Evolutionary conservation across 352 stramenopile genomes (phyloP).

Genomic region (Globisporangium radiosum): DNA sequence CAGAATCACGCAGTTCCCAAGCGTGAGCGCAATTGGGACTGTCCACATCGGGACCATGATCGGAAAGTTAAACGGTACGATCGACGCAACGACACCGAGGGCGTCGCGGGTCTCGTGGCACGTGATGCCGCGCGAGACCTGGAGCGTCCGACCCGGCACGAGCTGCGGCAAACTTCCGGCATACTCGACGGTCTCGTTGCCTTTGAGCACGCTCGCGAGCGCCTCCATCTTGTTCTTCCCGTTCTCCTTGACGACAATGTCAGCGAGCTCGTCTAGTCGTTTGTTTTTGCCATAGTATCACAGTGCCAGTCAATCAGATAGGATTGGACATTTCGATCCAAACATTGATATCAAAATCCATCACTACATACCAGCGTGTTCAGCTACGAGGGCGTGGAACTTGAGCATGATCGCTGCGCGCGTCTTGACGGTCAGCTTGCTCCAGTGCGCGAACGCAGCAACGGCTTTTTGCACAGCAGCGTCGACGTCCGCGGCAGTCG

Average conservation of each 20-base stretch:
- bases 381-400: slow-evolving; percentile 91
- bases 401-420: slow-evolving; percentile 94
- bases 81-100: slow-evolving; percentile 88
- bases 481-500: slow-evolving; percentile 76
- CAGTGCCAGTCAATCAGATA: not conserved
- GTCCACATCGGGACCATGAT: slow-evolving; percentile 99
- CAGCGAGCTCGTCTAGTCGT: slow-evolving; percentile 80
- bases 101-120: slow-evolving; percentile 92
- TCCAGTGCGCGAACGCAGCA: slow-evolving; percentile 89
- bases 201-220: slow-evolving; percentile 94
- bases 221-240: slow-evolving; percentile 98
- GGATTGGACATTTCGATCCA: not conserved
- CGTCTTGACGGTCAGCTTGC: slow-evolving; percentile 89
- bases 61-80: slow-evolving; percentile 97
- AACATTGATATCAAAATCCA: not conserved
- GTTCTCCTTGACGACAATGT: slow-evolving; percentile 93
- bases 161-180: slow-evolving; percentile 91
- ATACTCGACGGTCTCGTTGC: slow-evolving; percentile 98
- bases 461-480: slow-evolving; percentile 71
- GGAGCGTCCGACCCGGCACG: slow-evolving; percentile 82
- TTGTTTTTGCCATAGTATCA: slow-evolving; percentile 3
- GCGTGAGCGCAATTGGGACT: slow-evolving; percentile 93
- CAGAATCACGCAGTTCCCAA: slow-evolving; percentile 96
- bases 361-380: slow-evolving; percentile 54
- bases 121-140: slow-evolving; percentile 87